Conservation (phyloP, 176 grass and related monocot species). For the Oryza meridionalis region DNA sequence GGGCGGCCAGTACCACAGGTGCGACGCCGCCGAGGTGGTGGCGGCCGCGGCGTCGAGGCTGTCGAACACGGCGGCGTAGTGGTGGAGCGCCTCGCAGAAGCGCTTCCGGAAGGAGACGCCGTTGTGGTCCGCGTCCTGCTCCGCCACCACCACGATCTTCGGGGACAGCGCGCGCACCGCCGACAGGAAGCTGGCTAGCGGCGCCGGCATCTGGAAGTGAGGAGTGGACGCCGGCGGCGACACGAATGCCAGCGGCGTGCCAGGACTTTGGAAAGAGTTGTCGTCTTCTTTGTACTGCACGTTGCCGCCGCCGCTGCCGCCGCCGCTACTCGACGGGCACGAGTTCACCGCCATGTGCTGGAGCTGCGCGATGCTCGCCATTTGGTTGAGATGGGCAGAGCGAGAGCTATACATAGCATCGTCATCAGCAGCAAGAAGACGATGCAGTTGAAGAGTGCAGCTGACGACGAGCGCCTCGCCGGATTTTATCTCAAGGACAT, state of each 20-base stretch:
- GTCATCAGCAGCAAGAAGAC: slow-evolving; percentile 17
- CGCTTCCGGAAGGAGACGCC: slow-evolving; percentile 28
- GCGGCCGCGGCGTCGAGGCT: slow-evolving; percentile 4
- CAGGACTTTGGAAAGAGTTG: neutral
- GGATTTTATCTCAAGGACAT: neutral
- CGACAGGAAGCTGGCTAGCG: slow-evolving; percentile 18
- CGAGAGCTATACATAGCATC: neutral
- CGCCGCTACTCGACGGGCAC: neutral
- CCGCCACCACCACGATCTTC: slow-evolving; percentile 32
- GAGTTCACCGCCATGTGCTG: slow-evolving; percentile 1
- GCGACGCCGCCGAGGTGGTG: neutral
- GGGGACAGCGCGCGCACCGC: slow-evolving; percentile 23
- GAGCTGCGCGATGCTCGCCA: neutral
- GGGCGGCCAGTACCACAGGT: neutral
- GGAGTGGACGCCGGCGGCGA: neutral
- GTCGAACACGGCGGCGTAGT: slow-evolving; percentile 48
- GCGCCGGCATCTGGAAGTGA: neutral
- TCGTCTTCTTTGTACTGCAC: neutral
- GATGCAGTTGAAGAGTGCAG: slow-evolving; percentile 25
- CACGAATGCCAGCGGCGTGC: neutral
- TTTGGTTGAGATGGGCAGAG: neutral
- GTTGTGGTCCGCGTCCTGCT: slow-evolving; percentile 58
- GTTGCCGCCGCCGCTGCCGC: neutral
- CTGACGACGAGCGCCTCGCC: slow-evolving; percentile 23
- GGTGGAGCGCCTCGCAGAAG: slow-evolving; percentile 43